Conservation (phyloP, 176 grass and related monocot genomes). For the Ananas comosus region DNA sequence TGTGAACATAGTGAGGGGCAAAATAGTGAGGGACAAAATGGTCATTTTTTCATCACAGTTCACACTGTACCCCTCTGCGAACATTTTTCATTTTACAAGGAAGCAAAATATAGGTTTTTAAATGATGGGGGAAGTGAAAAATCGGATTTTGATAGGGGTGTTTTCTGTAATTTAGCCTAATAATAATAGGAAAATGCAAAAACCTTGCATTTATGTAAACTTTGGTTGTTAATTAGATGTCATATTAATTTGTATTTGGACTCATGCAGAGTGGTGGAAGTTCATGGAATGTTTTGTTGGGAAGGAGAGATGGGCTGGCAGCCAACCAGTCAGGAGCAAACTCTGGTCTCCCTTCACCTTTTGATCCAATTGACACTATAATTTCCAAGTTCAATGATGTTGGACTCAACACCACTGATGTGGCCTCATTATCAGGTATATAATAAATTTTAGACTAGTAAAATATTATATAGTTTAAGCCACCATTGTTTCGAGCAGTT, state of each 20-base stretch:
- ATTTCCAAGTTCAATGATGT: conserved; percentile 29
- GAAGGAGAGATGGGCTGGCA: conserved; percentile 49
- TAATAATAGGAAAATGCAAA: neutral
- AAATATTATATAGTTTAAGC: neutral
- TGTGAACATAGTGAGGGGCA: no score
- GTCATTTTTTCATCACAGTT: no score
- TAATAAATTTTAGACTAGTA: neutral
- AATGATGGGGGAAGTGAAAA: no score
- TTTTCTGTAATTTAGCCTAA: no score
- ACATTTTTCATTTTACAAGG: no score
- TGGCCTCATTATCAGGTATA: conserved; percentile 62
- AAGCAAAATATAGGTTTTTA: no score
- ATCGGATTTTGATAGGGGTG: no score
- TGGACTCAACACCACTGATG: conserved; percentile 52
- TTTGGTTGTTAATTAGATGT: neutral
- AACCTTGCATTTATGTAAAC: neutral
- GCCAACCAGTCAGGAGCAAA: conserved; percentile 63
- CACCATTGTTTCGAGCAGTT: neutral
- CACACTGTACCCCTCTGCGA: no score
- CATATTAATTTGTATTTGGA: neutral
- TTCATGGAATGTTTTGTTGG: conserved; percentile 37
- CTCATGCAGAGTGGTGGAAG: conserved; percentile 47
- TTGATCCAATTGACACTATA: conserved; percentile 27
- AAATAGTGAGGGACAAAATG: no score
- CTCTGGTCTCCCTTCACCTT: conserved; percentile 45